phyloP scores from a whole-genome alignment of 202 grass and related monocot genomes.

The Zoysia matrella region DNA sequence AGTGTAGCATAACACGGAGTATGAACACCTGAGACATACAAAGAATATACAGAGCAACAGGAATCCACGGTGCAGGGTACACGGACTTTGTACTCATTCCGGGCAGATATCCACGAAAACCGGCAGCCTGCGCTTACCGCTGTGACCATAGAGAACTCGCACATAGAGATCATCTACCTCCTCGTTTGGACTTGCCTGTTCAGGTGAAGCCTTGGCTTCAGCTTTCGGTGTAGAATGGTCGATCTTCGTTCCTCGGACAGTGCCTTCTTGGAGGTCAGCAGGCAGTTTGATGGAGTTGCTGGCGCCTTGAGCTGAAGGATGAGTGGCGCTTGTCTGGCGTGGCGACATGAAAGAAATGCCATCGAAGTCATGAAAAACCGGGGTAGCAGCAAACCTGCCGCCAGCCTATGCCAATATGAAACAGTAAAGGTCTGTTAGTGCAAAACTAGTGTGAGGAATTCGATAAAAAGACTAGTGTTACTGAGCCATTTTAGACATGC shows the following conservation, averaged over 20 bases:
- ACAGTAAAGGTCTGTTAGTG: conserved; percentile 8
- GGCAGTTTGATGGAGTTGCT: neutral
- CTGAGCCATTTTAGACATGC: neutral
- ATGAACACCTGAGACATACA: conserved; percentile 26
- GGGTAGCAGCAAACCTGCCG: conserved; percentile 13
- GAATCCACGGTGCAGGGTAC: conserved; percentile 10
- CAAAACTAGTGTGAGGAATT: neutral
- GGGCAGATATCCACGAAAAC: conserved; percentile 71
- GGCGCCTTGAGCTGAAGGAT: neutral
- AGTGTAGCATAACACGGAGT: conserved; percentile 28
- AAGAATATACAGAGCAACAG: conserved; percentile 43
- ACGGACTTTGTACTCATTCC: conserved; percentile 30
- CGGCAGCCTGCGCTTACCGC: conserved; percentile 47
- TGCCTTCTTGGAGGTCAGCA: conserved; percentile 1
- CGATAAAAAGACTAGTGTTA: neutral
- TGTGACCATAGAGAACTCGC: conserved; percentile 49
- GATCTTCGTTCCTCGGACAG: neutral
- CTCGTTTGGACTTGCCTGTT: conserved; percentile 23
- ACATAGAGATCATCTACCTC: conserved; percentile 35
- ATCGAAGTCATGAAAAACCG: conserved; percentile 23
- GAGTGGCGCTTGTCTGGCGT: neutral
- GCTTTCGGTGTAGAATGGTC: conserved; percentile 21
- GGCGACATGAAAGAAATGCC: conserved; percentile 20
- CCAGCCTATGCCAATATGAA: conserved; percentile 32
- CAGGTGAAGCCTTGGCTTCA: conserved; percentile 12